Conservation (phyloP, 2,329 filamentous ascomycete genomes). For the Boeremia lycopersici region DNA sequence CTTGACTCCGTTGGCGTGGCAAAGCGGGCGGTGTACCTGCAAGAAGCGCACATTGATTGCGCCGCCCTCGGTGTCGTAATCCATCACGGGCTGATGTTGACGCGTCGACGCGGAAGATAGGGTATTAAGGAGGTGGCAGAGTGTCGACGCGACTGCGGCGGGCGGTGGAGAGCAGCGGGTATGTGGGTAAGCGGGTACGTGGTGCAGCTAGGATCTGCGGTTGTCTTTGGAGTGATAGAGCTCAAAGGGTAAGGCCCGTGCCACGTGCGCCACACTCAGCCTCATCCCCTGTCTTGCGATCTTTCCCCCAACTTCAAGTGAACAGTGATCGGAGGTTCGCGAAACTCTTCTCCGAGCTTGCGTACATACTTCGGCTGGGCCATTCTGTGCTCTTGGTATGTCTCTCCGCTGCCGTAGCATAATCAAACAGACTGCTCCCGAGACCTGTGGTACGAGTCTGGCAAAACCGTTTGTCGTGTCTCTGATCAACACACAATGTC, state of each 20-base stretch:
- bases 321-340: too few relatives aligned
- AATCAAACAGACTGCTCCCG: background rate
- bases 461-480: background rate
- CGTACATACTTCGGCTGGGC: background rate
- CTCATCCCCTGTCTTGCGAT: background rate
- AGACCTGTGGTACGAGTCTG: slow-evolving; percentile 6
- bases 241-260: slow-evolving; percentile 8
- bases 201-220: slow-evolving; percentile 14
- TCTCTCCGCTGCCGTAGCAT: background rate
- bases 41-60: slow-evolving; percentile 48
- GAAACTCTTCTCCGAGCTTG: background rate
- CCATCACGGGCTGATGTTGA: slow-evolving; percentile 48
- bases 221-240: slow-evolving; percentile 30
- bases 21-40: slow-evolving; percentile 40
- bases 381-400: background rate
- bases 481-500: background rate
- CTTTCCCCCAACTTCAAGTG: background rate
- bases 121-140: slow-evolving; percentile 16
- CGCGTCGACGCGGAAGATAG: slow-evolving; percentile 18
- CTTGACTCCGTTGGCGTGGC: slow-evolving; percentile 11
- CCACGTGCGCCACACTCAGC: slow-evolving; percentile 20
- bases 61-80: slow-evolving; percentile 57
- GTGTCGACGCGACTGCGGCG: slow-evolving; percentile 25
- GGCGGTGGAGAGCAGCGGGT: slow-evolving; percentile 25
- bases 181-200: slow-evolving; percentile 20